A percentile compares a stretch with the other conserved stretches of the same genome.
These are phyloP conservation scores for Secale cereale DNA, from an alignment of 176 grass and related monocot species.

Conservation along the genomic window DNA sequence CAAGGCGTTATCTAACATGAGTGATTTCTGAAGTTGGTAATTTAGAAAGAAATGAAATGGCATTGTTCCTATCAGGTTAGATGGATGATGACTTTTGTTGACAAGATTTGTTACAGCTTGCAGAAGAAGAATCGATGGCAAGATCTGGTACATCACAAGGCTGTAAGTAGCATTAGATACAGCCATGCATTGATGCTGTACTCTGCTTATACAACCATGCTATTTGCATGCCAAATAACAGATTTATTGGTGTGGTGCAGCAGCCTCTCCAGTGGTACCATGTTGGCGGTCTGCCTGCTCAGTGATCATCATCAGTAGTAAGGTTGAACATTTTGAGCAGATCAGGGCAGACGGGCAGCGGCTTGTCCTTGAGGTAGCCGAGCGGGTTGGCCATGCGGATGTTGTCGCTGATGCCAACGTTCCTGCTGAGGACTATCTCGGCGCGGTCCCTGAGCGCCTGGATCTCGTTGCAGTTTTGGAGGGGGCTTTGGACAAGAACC, in stretches of 20 bases:
- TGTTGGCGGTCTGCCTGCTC: not conserved
- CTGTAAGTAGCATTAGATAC: conserved; percentile 24
- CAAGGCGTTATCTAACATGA: conserved; percentile 28
- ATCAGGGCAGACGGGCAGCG: conserved; percentile 39
- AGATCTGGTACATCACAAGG: conserved; percentile 11
- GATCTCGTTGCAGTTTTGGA: conserved; percentile 35
- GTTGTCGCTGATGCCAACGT: conserved; percentile 37
- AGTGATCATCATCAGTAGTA: conserved; percentile 5
- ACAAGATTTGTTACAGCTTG: not conserved
- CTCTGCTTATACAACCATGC: not conserved
- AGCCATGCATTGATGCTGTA: not conserved
- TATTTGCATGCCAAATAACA: conserved; percentile 20
- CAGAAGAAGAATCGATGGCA: not conserved
- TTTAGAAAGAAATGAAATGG: conserved; percentile 30
- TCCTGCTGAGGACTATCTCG: conserved; percentile 37
- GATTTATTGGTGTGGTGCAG: not conserved
- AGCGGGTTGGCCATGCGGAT: conserved; percentile 53
- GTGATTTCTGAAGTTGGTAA: conserved; percentile 14
- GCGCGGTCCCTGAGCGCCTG: conserved; percentile 30
- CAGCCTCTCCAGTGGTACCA: conserved; percentile 11
- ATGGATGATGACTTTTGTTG: not conserved
- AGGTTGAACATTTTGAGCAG: conserved; percentile 44
- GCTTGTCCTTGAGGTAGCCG: conserved; percentile 65
- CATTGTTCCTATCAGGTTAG: not conserved
- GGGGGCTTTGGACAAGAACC: conserved; percentile 54